A percentile compares a stretch with the other conserved stretches of the same genome.
Conservation (phyloP, 108 stramenopile genomes). For the Mayamaea pseudoterrestris region DNA sequence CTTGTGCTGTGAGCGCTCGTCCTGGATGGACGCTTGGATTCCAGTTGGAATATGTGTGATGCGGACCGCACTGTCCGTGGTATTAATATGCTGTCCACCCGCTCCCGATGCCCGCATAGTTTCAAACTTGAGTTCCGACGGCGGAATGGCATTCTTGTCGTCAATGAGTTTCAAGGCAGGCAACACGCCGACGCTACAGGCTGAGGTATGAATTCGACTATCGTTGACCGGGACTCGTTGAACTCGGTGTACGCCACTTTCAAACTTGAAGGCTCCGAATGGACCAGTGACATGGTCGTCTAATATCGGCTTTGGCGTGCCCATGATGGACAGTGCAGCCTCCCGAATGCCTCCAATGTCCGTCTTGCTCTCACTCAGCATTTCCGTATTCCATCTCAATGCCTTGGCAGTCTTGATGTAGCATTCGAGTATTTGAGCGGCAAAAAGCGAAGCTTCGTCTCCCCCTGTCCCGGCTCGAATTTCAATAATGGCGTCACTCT, state of each 20-base stretch:
- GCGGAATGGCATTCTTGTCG: constrained; percentile 34
- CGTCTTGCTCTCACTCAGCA: constrained; percentile 43
- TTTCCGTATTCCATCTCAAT: constrained; percentile 54
- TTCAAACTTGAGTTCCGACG: constrained; percentile 76
- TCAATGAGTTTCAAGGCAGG: constrained; percentile 49
- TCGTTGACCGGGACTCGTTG: constrained; percentile 96
- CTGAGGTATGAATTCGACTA: constrained; percentile 86
- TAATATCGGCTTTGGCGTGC: constrained; percentile 1
- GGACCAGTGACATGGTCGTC: constrained; percentile 40
- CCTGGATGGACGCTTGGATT: constrained; percentile 91
- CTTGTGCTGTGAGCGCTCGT: constrained; percentile 94
- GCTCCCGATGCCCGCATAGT: constrained; percentile 83
- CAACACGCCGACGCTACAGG: constrained; percentile 88
- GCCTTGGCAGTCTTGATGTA: constrained; percentile 71
- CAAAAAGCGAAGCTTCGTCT: constrained; percentile 91
- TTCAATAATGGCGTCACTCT: constrained; percentile 83
- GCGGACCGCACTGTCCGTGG: constrained; percentile 97
- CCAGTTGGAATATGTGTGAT: constrained; percentile 96
- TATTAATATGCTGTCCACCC: constrained; percentile 29
- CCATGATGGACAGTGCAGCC: constrained; percentile 41
- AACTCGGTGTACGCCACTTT: constrained; percentile 95
- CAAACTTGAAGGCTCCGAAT: constrained; percentile 83
- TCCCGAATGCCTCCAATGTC: constrained; percentile 74
- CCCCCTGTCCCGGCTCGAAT: constrained; percentile 94
- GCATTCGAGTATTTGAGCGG: constrained; percentile 67